phyloP scores from a whole-genome alignment of 2,329 filamentous ascomycete genomes.

The Epichloe coenophiala region DNA sequence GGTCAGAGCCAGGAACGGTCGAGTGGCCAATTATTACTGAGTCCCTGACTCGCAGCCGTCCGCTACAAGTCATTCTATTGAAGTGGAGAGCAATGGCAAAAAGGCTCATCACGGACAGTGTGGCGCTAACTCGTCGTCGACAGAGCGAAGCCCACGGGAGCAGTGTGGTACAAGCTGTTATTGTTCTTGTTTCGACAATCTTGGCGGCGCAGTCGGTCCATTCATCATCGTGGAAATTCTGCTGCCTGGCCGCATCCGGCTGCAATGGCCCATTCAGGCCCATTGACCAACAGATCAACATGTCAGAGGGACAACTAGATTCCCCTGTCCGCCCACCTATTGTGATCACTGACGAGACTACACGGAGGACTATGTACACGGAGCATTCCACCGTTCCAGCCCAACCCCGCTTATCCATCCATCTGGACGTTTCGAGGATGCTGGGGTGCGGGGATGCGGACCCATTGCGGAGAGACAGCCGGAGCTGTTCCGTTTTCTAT shows the following conservation, averaged over 20 bases:
- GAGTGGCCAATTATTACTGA: too few relatives aligned
- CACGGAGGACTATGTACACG: too few relatives aligned
- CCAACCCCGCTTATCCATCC: background rate
- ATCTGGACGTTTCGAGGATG: background rate
- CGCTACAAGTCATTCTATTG: background rate
- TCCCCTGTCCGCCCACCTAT: background rate
- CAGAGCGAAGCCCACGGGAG: background rate
- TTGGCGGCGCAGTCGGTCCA: slow-evolving; percentile 7
- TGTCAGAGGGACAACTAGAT: too few relatives aligned
- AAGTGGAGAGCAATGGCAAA: too few relatives aligned
- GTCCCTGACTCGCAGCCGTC: too few relatives aligned
- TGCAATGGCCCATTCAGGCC: background rate
- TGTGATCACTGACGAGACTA: background rate
- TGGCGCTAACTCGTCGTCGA: background rate
- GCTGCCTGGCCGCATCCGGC: slow-evolving; percentile 14
- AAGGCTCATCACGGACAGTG: too few relatives aligned
- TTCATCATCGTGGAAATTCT: slow-evolving; percentile 16
- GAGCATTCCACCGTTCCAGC: background rate
- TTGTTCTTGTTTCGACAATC: background rate
- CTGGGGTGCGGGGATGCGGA: slow-evolving; percentile 5
- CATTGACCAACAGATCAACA: background rate
- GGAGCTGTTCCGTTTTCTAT: background rate
- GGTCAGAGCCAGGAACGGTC: background rate
- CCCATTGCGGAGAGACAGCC: background rate
- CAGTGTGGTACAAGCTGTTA: background rate